These are phyloP conservation scores for Tylopilus plumbeoviolaceoides DNA, from an alignment of 768 basidiomycete genomes.

Conservation along the genomic window DNA sequence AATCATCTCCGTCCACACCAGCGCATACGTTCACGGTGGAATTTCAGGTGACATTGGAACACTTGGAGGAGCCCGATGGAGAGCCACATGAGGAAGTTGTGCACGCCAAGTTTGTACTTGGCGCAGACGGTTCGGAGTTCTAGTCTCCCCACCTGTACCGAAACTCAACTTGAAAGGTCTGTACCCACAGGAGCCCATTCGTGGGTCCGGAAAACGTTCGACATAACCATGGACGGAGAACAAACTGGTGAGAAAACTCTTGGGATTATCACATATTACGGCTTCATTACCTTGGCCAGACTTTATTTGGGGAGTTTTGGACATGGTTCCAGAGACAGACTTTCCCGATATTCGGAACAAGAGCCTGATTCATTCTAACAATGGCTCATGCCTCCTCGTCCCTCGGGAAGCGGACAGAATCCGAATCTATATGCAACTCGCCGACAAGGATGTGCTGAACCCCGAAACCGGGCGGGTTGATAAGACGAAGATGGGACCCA, in stretches of 20 bases:
- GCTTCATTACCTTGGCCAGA: neutral
- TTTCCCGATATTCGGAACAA: neutral
- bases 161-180: neutral
- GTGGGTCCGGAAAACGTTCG: conserved; percentile 43
- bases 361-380: neutral
- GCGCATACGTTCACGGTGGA: neutral
- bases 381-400: neutral
- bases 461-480: neutral
- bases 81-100: conserved; percentile 26
- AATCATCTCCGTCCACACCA: neutral
- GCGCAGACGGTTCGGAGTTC: neutral
- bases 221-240: conserved; percentile 41
- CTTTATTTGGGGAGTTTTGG: conserved; percentile 1
- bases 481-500: conserved; percentile 1
- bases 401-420: neutral
- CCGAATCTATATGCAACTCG: neutral
- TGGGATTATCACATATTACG: too few relatives aligned
- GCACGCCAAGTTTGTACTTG: conserved; percentile 9
- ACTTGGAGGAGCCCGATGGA: conserved; percentile 22
- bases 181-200: conserved; percentile 38
- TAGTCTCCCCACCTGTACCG: neutral
- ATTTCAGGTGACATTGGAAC: neutral
- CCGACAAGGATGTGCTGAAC: neutral
- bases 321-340: neutral
- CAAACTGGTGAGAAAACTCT: neutral